Evolutionary conservation across 352 stramenopile genomes (phyloP).

Genomic region (Pilasporangium apinafurcum): DNA sequence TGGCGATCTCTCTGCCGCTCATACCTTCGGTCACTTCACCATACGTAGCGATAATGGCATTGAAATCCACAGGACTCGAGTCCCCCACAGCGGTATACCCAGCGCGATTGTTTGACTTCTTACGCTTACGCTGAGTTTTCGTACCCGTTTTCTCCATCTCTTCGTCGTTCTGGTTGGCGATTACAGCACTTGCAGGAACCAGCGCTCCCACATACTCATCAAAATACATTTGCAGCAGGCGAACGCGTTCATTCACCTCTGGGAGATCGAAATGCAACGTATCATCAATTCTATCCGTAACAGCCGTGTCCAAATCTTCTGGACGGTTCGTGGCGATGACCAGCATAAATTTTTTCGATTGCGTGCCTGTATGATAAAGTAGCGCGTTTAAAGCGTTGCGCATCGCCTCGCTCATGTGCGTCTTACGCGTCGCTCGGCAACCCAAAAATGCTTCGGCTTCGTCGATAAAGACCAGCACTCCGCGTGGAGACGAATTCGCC

Average conservation of each 20-base stretch:
- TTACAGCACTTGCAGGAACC: neutral
- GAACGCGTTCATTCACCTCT: slow-evolving; percentile 45
- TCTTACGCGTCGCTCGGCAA: slow-evolving; percentile 68
- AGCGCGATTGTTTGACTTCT: too few species aligned
- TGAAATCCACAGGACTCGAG: slow-evolving; percentile 1
- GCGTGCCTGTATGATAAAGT: slow-evolving; percentile 71
- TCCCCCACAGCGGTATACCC: neutral
- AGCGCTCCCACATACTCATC: slow-evolving; percentile 44
- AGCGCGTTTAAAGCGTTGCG: slow-evolving; percentile 79
- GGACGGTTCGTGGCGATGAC: slow-evolving; percentile 84
- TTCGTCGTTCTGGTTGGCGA: too few species aligned
- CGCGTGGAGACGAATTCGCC: slow-evolving; percentile 63
- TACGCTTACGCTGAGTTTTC: too few species aligned
- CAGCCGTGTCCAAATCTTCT: slow-evolving; percentile 66
- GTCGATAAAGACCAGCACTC: slow-evolving; percentile 86
- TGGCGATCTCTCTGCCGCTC: slow-evolving; percentile 82
- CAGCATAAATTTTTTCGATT: slow-evolving; percentile 71
- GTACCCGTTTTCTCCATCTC: too few species aligned
- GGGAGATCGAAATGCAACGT: slow-evolving; percentile 76
- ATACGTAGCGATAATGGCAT: slow-evolving; percentile 32
- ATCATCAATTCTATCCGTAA: slow-evolving; percentile 82
- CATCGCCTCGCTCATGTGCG: slow-evolving; percentile 81
- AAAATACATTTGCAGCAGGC: slow-evolving; percentile 70
- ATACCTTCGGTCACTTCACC: slow-evolving; percentile 62
- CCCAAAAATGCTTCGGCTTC: slow-evolving; percentile 82